Evolutionary conservation across 805 yeast species (phyloP).

Genomic region (Teunomyces panamensis): DNA sequence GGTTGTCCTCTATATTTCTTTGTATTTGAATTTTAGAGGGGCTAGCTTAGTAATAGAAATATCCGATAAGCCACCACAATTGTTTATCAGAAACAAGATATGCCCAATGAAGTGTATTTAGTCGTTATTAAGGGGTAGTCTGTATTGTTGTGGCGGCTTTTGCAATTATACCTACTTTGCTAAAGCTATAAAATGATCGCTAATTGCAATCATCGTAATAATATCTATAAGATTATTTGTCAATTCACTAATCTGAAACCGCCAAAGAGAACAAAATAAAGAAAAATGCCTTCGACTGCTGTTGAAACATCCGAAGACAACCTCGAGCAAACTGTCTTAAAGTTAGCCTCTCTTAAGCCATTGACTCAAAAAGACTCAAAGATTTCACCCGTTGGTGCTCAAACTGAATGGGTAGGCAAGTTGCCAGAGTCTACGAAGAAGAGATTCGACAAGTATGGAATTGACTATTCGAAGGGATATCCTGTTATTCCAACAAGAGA

Average conservation of each 20-base stretch:
- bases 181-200: too few species aligned
- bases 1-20: not conserved
- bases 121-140: not conserved
- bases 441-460: conserved; percentile 31
- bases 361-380: not conserved
- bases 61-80: conserved; percentile 2
- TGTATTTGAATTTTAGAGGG: too few species aligned
- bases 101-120: not conserved
- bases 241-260: not conserved
- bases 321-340: conserved; percentile 5
- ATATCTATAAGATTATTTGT: too few species aligned
- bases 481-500: conserved; percentile 34
- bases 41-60: not conserved
- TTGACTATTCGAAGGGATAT: conserved; percentile 39
- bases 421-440: conserved; percentile 22
- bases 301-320: conserved; percentile 1
- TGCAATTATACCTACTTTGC: not conserved
- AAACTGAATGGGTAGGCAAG: conserved; percentile 8
- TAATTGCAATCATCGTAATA: too few species aligned
- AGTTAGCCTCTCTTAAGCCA: conserved; percentile 6
- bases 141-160: not conserved
- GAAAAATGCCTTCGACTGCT: conserved; percentile 4
- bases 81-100: not conserved
- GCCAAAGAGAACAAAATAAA: not conserved
- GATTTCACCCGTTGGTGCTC: conserved; percentile 1